phyloP scores from a whole-genome alignment of 768 basidiomycete genomes.

The Auriculariales sp. region DNA sequence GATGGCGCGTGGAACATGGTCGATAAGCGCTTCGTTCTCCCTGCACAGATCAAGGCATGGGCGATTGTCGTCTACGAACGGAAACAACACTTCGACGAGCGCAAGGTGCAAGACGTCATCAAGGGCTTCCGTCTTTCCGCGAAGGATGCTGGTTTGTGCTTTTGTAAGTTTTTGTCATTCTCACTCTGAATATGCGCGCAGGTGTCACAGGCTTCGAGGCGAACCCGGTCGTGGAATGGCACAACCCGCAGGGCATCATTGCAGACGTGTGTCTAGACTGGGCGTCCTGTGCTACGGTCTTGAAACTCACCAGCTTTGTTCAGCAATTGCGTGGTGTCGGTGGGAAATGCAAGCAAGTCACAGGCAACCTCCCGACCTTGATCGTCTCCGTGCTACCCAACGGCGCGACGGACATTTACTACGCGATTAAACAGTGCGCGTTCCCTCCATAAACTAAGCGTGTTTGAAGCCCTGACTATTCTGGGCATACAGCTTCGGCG shows the following conservation, averaged over 20 bases:
- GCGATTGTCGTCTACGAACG: constrained; percentile 20
- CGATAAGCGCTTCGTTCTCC: constrained; percentile 14
- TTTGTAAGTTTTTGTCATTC: neutral
- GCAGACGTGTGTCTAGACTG: constrained; percentile 21
- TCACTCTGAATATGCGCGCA: constrained; percentile 12
- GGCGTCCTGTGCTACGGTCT: neutral
- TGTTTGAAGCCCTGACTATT: neutral
- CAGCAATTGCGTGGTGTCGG: constrained; percentile 44
- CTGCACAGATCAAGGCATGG: constrained; percentile 18
- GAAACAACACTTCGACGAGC: constrained; percentile 30
- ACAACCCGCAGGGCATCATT: constrained; percentile 43
- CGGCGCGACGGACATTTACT: constrained; percentile 61
- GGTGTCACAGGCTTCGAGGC: constrained; percentile 42
- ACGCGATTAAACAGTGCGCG: constrained; percentile 62
- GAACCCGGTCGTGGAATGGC: constrained; percentile 33
- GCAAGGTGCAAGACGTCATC: constrained; percentile 40
- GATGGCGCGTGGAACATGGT: constrained; percentile 26
- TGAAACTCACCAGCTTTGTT: neutral
- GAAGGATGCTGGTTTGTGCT: constrained; percentile 30
- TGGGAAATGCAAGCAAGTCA: constrained; percentile 25
- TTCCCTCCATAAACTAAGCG: constrained; percentile 6
- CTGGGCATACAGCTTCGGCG: constrained; percentile 49
- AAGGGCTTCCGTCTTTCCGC: constrained; percentile 33
- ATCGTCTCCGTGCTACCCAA: constrained; percentile 61
- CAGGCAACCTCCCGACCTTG: constrained; percentile 32